phyloP scores from a whole-genome alignment of 768 basidiomycete genomes.

The Astraeus odoratus region DNA sequence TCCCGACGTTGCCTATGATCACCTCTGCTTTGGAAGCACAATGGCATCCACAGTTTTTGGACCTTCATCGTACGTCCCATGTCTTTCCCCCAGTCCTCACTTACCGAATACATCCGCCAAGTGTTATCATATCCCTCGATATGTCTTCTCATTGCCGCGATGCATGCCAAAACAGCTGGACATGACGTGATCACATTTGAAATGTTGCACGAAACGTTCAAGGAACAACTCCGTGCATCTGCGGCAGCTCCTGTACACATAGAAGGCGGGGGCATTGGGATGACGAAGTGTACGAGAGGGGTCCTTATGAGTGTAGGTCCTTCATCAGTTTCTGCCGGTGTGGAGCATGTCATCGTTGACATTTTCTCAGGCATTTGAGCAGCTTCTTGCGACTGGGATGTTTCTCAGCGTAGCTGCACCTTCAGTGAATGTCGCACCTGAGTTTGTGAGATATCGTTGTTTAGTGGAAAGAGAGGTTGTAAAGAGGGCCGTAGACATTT shows the following conservation, averaged over 20 bases:
- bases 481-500: conserved; percentile 56
- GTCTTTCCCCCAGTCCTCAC: background rate
- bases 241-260: conserved; percentile 68
- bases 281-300: conserved; percentile 57
- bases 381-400: conserved; percentile 47
- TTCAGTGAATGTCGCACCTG: conserved; percentile 46
- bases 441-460: conserved; percentile 74
- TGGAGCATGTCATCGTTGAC: conserved; percentile 1
- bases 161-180: conserved; percentile 71
- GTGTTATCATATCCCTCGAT: conserved; percentile 72
- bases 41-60: conserved; percentile 48
- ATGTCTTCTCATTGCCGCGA: conserved; percentile 79
- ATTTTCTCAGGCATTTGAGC: conserved; percentile 70
- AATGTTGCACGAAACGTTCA: conserved; percentile 78
- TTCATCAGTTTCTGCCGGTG: background rate
- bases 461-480: conserved; percentile 57
- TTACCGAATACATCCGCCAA: conserved; percentile 22
- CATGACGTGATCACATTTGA: conserved; percentile 84
- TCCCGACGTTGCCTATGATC: conserved; percentile 43
- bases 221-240: conserved; percentile 66
- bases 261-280: conserved; percentile 69
- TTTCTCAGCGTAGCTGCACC: conserved; percentile 48
- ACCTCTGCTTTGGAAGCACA: conserved; percentile 40
- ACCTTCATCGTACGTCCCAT: conserved; percentile 43
- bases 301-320: conserved; percentile 60